These are phyloP conservation scores for Phaeomoniella chlamydospora DNA, from an alignment of 2,329 filamentous ascomycete species.

Conservation along the genomic window DNA sequence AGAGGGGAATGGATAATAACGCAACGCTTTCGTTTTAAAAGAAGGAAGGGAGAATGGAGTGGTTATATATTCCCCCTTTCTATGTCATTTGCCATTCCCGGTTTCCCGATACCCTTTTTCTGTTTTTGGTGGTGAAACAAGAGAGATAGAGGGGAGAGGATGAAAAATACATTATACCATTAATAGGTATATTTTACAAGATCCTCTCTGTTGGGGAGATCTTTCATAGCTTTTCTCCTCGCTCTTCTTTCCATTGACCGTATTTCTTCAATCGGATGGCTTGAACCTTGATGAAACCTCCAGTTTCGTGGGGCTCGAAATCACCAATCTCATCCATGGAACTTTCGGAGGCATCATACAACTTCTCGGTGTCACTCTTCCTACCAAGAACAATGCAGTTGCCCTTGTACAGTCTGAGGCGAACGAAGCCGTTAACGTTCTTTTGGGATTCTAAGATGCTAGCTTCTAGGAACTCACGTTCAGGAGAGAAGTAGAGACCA, in stretches of 20 bases:
- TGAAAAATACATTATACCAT: too few species aligned
- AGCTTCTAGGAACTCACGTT: constrained; percentile 57
- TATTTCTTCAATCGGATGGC: constrained; percentile 29
- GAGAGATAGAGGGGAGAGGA: too few species aligned
- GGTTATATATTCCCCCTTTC: too few species aligned
- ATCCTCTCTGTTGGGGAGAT: too few species aligned
- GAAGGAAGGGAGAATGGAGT: too few species aligned
- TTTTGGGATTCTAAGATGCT: constrained; percentile 46
- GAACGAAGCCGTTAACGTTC: constrained; percentile 46
- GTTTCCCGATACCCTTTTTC: too few species aligned
- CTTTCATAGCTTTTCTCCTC: neutral
- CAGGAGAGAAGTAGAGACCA: constrained; percentile 53
- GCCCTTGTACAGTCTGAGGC: constrained; percentile 54
- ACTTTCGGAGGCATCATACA: constrained; percentile 52
- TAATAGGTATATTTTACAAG: too few species aligned
- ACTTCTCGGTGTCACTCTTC: constrained; percentile 50
- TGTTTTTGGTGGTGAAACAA: too few species aligned
- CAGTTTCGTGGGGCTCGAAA: constrained; percentile 13
- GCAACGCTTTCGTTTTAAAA: too few species aligned
- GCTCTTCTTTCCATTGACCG: constrained; percentile 20
- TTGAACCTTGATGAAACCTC: constrained; percentile 40
- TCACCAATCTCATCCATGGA: constrained; percentile 40
- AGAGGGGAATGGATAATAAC: too few species aligned
- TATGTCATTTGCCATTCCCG: too few species aligned
- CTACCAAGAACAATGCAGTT: constrained; percentile 43